Evolutionary conservation across 2,329 filamentous ascomycete species (phyloP), one percentile per base, ranked within the genome.

Genomic region (Penicillium palitans): DNA sequence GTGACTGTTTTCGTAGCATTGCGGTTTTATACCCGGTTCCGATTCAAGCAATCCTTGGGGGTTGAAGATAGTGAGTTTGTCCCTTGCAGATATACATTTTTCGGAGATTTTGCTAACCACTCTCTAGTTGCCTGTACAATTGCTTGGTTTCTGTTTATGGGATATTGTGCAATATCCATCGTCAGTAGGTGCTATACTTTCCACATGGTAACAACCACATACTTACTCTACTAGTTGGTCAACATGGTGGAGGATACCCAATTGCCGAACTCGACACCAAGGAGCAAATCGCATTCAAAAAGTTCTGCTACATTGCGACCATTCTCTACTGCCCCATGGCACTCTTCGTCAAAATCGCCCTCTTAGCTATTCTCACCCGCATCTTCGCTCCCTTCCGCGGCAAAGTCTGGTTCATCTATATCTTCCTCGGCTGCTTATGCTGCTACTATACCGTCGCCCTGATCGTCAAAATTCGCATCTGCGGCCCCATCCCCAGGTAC

Each of bases 281-380:
- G 3, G 51, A 69, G 5, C 27, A 68, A 21, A 58, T 67, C 3
- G 33, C 61, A 19, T 76, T 71, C 52, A 65, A 61, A 37, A 74
- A 66, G 67, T 72, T 72, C 48, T 71, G 70, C 55, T 78, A 77
- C 48, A 60, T 73, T 56, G 72, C 74, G 6, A 76, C 74, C 13
- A 66, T 75, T 19, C 58, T 76, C 19, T 78, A 78, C 66, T 75
- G 72, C n/a, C 75, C 75, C 1, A 75, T 75, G 68, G 73, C 73
- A 17, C 69, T 77, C 24, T 68, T 73, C 48, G 69, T 71, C 41
- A 78, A 77, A 58, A 58, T 74, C 40, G 71, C 74, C 39, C 70
- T 78, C 9, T 66, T 78, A 6, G 66, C 72, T 2, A 75, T 78
- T 56, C 60, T 77, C 19, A 72, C 70, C 27, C 71, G 74, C 50